Evolutionary conservation across 108 stramenopile species (phyloP), one percentile per base, ranked within the genome.

Genomic region (Nannochloropsis granulata): DNA sequence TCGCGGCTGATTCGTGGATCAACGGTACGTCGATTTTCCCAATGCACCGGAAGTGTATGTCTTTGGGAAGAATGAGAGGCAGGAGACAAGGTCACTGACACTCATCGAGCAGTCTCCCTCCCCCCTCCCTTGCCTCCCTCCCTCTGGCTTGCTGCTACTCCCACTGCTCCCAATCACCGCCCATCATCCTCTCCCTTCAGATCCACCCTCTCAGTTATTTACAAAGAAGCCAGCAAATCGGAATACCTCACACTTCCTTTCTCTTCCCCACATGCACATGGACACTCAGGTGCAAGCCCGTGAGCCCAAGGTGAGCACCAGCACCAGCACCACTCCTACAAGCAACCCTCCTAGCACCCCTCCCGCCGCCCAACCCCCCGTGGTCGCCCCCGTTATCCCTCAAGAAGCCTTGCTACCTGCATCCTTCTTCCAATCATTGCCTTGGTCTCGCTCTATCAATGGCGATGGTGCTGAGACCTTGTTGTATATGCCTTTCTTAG

Each of bases 401-500:
- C 21, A 16, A n/a, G 56, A 71, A n/a, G n/a, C 56, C 56, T n/a
- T 71, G 16, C 56, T 71, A n/a, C 56, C 56, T 7, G 21, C 56
- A 16, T 71, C 56, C 56, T 71, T 2, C 10, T 71, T 71, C 56
- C 56, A 71, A 71, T n/a, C 21, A n/a, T n/a, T 71, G 56, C 56
- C 56, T 71, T 71, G 56, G 56, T n/a, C 56, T n/a, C 56, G 56
- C 16, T 71, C 56, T 0, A 71, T 71, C 56, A 71, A 16, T 5
- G 56, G 56, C 56, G 56, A 71, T 71, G 56, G 56, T n/a, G 21
- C 56, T 16, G 56, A 71, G n/a, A 71, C 86, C 9, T 80, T 87
- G 44, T 43, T 43, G 26, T 87, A 87, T 80, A 87, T 87, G 86
- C 83, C 83, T 24, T 87, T 87, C 82, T 45, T 87, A 80, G 86